These are phyloP conservation scores for Tuber calosporum DNA, from an alignment of 495 filamentous ascomycete species.

Conservation along the genomic window DNA sequence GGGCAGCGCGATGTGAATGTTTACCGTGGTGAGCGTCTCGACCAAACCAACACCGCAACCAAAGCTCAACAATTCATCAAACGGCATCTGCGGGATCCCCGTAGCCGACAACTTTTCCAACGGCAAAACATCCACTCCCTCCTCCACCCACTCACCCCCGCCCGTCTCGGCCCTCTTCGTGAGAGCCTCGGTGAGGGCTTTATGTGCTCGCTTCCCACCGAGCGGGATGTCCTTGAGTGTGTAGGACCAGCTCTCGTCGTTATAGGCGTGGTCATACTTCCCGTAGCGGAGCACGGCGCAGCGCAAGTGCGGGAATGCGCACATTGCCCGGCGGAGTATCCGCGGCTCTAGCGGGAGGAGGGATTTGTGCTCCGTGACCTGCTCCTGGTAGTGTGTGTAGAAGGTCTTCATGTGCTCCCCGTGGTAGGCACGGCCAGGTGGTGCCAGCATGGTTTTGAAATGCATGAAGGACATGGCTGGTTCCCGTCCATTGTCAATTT, in stretches of 20 bases:
- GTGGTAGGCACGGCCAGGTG: conserved; percentile 16
- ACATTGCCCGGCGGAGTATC: conserved; percentile 8
- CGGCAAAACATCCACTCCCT: not conserved
- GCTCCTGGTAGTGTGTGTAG: conserved; percentile 20
- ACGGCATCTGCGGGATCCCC: not conserved
- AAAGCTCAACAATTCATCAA: not conserved
- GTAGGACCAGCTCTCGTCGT: conserved; percentile 16
- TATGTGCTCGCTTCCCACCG: conserved; percentile 18
- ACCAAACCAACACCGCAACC: not conserved
- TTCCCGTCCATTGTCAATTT: not conserved
- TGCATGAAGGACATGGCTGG: conserved; percentile 19
- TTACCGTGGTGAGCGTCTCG: conserved; percentile 4
- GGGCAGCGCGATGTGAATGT: not conserved
- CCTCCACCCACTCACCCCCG: not conserved
- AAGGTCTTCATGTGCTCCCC: conserved; percentile 13
- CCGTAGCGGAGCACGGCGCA: conserved; percentile 14
- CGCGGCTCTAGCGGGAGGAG: conserved; percentile 13
- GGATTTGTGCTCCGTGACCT: conserved; percentile 11
- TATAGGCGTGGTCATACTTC: conserved; percentile 18
- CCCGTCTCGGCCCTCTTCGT: not conserved
- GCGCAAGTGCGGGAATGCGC: conserved; percentile 12
- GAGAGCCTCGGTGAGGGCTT: conserved; percentile 17
- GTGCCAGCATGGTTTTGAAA: conserved; percentile 12
- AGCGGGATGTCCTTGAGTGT: conserved; percentile 5
- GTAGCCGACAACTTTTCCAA: not conserved